These are phyloP conservation scores for Wickerhamiella infanticola DNA, from an alignment of 1,139 yeast species.

Conservation along the genomic window DNA sequence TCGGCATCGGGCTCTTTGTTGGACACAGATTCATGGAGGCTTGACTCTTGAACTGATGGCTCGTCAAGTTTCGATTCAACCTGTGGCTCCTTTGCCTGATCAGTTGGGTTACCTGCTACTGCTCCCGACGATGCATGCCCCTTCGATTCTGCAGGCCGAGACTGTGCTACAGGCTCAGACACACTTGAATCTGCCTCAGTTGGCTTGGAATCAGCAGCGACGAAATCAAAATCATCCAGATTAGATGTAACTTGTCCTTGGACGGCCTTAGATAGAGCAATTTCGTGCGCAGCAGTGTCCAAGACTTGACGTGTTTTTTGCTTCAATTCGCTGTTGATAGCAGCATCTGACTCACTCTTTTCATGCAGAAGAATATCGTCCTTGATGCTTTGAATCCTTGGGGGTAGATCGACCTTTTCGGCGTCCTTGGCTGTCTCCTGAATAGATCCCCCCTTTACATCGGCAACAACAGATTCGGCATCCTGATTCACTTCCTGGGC, in stretches of 20 bases:
- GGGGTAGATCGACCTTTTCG: neutral
- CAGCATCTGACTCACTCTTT: neutral
- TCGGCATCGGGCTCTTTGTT: slow-evolving; percentile 2
- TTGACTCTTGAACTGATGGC: too few relatives aligned
- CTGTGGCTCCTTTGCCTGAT: too few relatives aligned
- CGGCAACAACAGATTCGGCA: neutral
- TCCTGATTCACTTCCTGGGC: neutral
- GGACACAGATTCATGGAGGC: too few relatives aligned
- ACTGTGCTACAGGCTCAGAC: neutral
- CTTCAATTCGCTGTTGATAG: neutral
- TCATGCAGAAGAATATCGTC: neutral
- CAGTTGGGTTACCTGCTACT: too few relatives aligned
- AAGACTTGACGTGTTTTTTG: neutral
- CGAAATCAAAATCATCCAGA: neutral
- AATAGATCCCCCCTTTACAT: neutral
- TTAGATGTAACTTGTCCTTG: neutral
- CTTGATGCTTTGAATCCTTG: neutral
- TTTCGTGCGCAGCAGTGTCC: neutral
- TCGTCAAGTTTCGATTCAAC: too few relatives aligned
- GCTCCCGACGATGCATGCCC: too few relatives aligned
- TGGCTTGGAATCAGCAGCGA: neutral
- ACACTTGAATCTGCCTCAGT: neutral
- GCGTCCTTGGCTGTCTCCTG: neutral
- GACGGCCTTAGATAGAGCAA: neutral
- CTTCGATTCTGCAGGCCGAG: neutral